Evolutionary conservation across 495 filamentous ascomycete species (phyloP), one percentile per base, ranked within the genome.

Genomic region (Aspergillus ellipticus): DNA sequence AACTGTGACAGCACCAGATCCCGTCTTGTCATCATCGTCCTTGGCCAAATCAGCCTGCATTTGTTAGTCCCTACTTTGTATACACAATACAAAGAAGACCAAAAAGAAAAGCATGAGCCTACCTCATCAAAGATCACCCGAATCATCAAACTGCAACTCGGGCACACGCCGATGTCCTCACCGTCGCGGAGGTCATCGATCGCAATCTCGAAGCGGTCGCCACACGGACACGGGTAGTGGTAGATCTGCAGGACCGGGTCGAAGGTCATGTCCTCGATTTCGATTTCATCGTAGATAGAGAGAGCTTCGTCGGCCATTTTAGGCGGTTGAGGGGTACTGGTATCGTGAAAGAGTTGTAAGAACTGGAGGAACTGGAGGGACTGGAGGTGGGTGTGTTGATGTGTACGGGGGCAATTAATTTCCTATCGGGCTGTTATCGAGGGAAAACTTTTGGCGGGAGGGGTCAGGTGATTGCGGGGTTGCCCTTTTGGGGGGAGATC

Each of bases 251-350:
- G 78, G 3, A 79, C 79, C 21, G 85, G 73, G 71, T 98, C 91
- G 71, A 84, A 98, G 66, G 90, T 94, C 89, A 97, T 96, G 70
- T 98, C 94, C 70, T 98, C 94, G 80, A 98, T 97, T 69, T 98
- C 94, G 75, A 98, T 91, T 73, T 98, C 93, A 72, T 98, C 94
- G 79, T 98, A 98, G 65, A 96, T 88, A 54, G 87, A 83, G 42
- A 85, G 67, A 45, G 79, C 72, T 37, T 86, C 84, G 63, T 89
- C 87, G 21, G 85, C 79, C 87, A 89, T 89, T 45, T 66, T 76
- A 49, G 43, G 15, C 31, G 2, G 20, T 16, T 6, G 6, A 22
- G 7, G 17, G 13, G 13, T 48, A 52, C 20, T 11, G n/a, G 6
- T 45, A 6, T 22, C 50, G 59, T 47, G 15, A 28, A 37, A 15